These are phyloP conservation scores for Jacaranda copaia DNA, from an alignment of 257 asterid species.

Conservation along the genomic window DNA sequence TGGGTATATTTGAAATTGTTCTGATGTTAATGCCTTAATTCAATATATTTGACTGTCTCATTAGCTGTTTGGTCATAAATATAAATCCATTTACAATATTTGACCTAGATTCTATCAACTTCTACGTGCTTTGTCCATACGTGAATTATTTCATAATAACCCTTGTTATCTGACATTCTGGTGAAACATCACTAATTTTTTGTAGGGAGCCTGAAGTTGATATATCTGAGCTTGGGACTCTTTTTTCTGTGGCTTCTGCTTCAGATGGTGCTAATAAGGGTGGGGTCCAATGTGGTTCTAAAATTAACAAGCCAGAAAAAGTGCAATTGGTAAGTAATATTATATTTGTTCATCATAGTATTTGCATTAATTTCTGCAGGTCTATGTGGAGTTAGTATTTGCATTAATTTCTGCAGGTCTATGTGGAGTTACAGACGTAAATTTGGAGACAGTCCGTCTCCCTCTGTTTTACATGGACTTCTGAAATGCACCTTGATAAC, in stretches of 20 bases:
- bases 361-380: conserved; percentile 29
- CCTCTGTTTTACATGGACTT: conserved; percentile 16
- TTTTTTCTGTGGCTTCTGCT: conserved; percentile 94
- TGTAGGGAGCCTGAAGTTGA: conserved; percentile 96
- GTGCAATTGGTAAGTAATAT: conserved; percentile 85
- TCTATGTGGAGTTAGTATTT: conserved; percentile 26
- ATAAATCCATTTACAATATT: conserved; percentile 6
- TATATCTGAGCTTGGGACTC: conserved; percentile 94
- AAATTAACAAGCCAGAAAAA: conserved; percentile 90
- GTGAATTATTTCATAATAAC: conserved; percentile 18
- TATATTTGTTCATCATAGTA: conserved; percentile 32
- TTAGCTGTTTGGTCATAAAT: background rate
- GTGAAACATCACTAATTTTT: conserved; percentile 35
- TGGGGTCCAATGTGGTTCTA: conserved; percentile 80
- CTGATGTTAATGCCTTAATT: conserved; percentile 16
- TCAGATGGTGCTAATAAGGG: conserved; percentile 77
- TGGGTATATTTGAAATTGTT: conserved; percentile 46
- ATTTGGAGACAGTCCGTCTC: conserved; percentile 19
- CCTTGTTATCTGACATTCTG: conserved; percentile 39
- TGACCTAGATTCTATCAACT: conserved; percentile 10
- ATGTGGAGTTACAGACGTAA: conserved; percentile 14
- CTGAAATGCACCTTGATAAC: conserved; percentile 12
- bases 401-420: conserved; percentile 22
- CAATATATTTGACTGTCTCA: conserved; percentile 29
- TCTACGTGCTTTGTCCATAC: conserved; percentile 13